phyloP scores from a whole-genome alignment of 371 early-diverging fungal species.

The Apophysomyces elegans region DNA sequence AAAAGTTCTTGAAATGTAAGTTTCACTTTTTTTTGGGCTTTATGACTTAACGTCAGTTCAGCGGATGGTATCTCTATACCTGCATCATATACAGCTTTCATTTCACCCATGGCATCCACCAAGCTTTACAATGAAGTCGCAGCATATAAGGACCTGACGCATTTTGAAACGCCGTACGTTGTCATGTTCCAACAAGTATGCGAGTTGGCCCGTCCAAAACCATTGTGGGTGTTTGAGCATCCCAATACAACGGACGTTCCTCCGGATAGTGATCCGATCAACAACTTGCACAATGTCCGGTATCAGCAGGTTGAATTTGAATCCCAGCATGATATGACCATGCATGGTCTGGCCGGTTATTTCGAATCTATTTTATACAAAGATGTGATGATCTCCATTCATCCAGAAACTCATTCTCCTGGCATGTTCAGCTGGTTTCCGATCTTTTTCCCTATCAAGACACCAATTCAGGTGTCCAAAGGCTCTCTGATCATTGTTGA shows the following conservation, averaged over 20 bases:
- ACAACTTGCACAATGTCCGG: conserved; percentile 77
- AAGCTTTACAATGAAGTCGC: conserved; percentile 72
- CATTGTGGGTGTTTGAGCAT: conserved; percentile 86
- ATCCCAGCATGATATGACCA: conserved; percentile 58
- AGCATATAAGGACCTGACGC: conserved; percentile 65
- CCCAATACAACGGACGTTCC: conserved; percentile 57
- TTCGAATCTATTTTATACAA: conserved; percentile 91
- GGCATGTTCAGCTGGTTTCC: conserved; percentile 98
- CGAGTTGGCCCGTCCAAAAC: conserved; percentile 68
- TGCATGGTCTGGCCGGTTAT: conserved; percentile 96
- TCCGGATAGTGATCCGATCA: conserved; percentile 50
- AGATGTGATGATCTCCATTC: conserved; percentile 82
- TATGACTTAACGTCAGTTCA: conserved; percentile 6
- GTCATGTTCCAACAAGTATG: conserved; percentile 85
- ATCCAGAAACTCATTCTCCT: conserved; percentile 84
- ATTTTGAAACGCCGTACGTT: conserved; percentile 91
- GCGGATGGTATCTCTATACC: conserved; percentile 92
- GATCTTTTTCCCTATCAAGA: conserved; percentile 87
- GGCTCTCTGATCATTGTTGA: conserved; percentile 67
- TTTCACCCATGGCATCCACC: conserved; percentile 87
- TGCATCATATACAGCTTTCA: conserved; percentile 76
- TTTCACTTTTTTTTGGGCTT: not conserved
- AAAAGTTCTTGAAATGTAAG: conserved; percentile 76
- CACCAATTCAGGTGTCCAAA: conserved; percentile 70
- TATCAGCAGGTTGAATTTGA: conserved; percentile 61